Evolutionary conservation across 2,329 filamentous ascomycete genomes (phyloP), one percentile per base, ranked within the genome.

Genomic region (Raffaelea albimanens): DNA sequence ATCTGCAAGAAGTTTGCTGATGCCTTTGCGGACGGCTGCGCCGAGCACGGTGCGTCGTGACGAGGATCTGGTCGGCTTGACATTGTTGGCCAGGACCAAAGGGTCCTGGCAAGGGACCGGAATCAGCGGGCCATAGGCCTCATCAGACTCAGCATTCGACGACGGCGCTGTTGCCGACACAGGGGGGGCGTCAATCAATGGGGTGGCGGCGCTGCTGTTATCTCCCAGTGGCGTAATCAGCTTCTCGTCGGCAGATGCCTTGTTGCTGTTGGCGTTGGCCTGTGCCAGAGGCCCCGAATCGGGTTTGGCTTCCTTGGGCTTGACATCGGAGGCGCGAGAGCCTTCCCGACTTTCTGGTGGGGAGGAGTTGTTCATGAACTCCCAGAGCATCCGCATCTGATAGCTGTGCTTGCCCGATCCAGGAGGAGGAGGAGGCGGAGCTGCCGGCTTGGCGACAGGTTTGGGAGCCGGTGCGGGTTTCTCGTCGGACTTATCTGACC

Each of bases 1-100:
- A 10, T 49, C 48, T 2, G 21, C 40, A 9, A 58, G 38, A 9
- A 60, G 43, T 4, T 34, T 48, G 1, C 22, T 20, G 43, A 56
- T 23, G 51, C 44, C 21, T 20, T 21, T 29, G 40, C 20, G 50
- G 4, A 57, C 39, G 7, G 41, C 25, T 34, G 40, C 18, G 9
- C 45, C 16, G 36, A 54, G 50, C 1, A n/a, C 33, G 4, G 48
- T 34, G 13, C 48, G 45, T 21, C 45, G 45, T 18, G 45, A 38
- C 22, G 48, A 48, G 1, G 25, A 29, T 13, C 13, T 29, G 25
- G 25, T 29, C 7, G 25, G 7, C 7, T 13, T 29, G 25, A 13
- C 7, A 29, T 7, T 29, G 7, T 29, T 29, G 25, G 25, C 25
- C 25, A 29, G 25, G 13, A 29, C 25, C 25, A 29, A 7, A 13